Evolutionary conservation across 768 basidiomycete species (phyloP), one percentile per base, ranked within the genome.

Genomic region (Suillus weaverae): DNA sequence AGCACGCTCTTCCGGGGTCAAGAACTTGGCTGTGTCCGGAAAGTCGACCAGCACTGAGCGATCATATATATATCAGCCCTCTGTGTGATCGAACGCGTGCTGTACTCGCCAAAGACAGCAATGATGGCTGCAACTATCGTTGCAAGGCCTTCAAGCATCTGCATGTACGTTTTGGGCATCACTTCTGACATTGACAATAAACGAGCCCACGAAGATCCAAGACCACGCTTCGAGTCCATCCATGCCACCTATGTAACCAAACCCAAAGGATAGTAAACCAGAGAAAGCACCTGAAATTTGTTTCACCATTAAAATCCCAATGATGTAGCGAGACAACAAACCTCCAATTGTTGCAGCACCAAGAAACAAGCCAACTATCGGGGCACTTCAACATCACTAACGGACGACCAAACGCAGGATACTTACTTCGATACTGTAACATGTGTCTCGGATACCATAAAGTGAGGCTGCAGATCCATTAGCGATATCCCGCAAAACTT

Each of bases 401-500:
- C 26, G 4, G 11, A 26, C 8, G 43, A 22, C 43, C 2, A n/a
- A 36, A 22, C 4, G 6, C 5, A 30, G 26, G 26, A 54, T n/a
- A 14, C 26, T 32, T 59, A 41, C 57, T 59, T 9, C 89, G 84
- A 65, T 81, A 80, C 67, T 88, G 88, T 33, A 86, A 76, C 73
- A 82, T 80, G 67, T 88, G 80, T 10, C 87, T 81, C 8, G 87
- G 86, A 67, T 91, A 91, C 88, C 89, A 90, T 22, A 88, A 74
- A 4, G 86, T 87, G 26, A 91, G 76, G 68, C 86, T 88, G 32
- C 33, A 18, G 48, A 32, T 22, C 8, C 1, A 16, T 64, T 3
- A 63, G 26, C 7, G 26, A 20, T 8, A n/a, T 11, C 20, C 33
- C 39, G 9, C 5, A 38, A 5, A 9, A 20, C 2, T 2, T 9